phyloP scores from a whole-genome alignment of 2,329 filamentous ascomycete genomes.

The Fusarium fujikuroi region DNA sequence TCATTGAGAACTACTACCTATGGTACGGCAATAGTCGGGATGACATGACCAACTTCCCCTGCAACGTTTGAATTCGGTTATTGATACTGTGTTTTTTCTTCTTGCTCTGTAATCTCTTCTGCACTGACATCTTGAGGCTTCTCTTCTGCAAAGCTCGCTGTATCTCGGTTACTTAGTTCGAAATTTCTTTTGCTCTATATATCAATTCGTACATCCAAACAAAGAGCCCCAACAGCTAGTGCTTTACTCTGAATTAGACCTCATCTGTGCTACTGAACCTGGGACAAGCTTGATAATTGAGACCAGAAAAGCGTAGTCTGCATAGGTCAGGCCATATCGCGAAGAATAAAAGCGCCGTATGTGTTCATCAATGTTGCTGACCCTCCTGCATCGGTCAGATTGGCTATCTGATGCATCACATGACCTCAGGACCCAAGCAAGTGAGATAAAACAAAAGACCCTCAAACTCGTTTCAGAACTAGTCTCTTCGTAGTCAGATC shows the following conservation, averaged over 20 bases:
- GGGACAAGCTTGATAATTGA: too few species aligned
- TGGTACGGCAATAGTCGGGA: not conserved
- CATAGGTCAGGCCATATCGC: too few species aligned
- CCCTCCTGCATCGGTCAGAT: not conserved
- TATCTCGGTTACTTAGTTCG: fast-evolving
- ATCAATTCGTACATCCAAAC: not conserved
- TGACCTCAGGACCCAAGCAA: not conserved
- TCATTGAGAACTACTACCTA: constrained; percentile 18
- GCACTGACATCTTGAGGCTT: fast-evolving
- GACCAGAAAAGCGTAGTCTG: too few species aligned
- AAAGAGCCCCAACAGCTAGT: too few species aligned
- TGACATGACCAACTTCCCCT: constrained; percentile 27
- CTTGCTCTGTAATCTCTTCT: not conserved
- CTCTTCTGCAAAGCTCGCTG: fast-evolving
- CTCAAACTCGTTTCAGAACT: not conserved
- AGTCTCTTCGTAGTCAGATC: not conserved
- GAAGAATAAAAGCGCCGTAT: not conserved
- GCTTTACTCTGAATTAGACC: too few species aligned
- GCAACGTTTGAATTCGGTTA: not conserved
- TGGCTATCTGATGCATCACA: not conserved
- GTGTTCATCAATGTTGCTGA: not conserved
- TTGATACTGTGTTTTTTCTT: fast-evolving
- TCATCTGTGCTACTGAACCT: too few species aligned
- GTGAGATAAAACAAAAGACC: not conserved
- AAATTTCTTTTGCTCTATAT: not conserved